These are phyloP conservation scores for Cordyceps cicadae DNA, from an alignment of 2,329 filamentous ascomycete species.

Conservation along the genomic window DNA sequence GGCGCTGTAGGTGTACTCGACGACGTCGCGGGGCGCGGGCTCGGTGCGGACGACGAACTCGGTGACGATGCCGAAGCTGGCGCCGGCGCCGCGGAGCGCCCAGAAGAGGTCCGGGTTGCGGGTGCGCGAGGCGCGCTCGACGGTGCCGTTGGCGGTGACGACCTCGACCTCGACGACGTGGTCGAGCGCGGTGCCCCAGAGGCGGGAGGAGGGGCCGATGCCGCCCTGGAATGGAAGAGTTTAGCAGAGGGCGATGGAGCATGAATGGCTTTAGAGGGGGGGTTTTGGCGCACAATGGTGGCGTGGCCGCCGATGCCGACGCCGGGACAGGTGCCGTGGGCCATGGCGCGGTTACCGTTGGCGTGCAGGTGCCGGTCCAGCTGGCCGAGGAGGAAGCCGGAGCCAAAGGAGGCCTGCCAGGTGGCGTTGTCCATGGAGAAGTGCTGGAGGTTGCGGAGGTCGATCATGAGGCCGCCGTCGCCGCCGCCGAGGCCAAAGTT, in stretches of 20 bases:
- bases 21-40: constrained; percentile 43
- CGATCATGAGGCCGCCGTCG: constrained; percentile 44
- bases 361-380: constrained; percentile 42
- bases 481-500: constrained; percentile 40
- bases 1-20: constrained; percentile 52
- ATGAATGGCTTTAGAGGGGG: too few species aligned
- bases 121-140: constrained; percentile 37
- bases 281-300: constrained; percentile 46
- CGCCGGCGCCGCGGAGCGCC: constrained; percentile 48
- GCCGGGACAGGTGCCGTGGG: constrained; percentile 51
- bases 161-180: constrained; percentile 47
- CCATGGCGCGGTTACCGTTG: constrained; percentile 46
- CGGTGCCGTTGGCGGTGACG: constrained; percentile 46
- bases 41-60: constrained; percentile 49
- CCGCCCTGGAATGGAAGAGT: too few species aligned
- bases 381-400: constrained; percentile 44
- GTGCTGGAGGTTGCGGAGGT: constrained; percentile 43
- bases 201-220: constrained; percentile 48
- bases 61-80: constrained; percentile 49
- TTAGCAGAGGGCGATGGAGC: too few species aligned
- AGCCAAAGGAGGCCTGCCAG: constrained; percentile 47
- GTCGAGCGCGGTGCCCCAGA: constrained; percentile 51
- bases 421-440: constrained; percentile 45
- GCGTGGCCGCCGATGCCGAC: constrained; percentile 53
- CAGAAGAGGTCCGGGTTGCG: constrained; percentile 48